A percentile compares a stretch with the other conserved stretches of the same genome.
Conservation (phyloP, 2,329 filamentous ascomycete species). For the Colletotrichum siamense region DNA sequence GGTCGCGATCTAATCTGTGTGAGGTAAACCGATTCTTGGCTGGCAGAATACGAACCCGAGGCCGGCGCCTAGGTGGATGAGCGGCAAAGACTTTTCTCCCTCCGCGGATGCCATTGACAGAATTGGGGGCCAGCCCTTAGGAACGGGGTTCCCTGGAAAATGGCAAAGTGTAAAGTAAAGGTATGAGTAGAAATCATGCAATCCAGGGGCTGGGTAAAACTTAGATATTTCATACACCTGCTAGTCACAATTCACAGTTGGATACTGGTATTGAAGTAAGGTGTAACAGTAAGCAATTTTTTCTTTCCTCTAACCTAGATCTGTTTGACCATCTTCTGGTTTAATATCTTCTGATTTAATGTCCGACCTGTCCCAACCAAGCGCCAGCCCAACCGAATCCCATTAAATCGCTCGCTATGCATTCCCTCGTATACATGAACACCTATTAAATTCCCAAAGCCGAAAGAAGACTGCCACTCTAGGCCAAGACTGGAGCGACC, state of each 20-base stretch:
- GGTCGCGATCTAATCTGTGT: background rate
- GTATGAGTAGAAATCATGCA: background rate
- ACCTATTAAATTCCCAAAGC: background rate
- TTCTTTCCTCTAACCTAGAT: background rate
- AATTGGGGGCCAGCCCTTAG: background rate
- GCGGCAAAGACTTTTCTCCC: background rate
- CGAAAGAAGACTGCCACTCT: background rate
- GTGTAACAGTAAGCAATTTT: background rate
- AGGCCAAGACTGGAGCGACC: slow-evolving; percentile 7
- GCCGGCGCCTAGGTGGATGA: background rate
- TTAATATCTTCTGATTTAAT: background rate
- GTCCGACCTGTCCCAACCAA: background rate
- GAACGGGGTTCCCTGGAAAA: background rate
- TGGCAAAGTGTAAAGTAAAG: background rate
- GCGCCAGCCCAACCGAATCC: background rate
- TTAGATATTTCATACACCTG: background rate
- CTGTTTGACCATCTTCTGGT: background rate
- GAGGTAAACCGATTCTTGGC: background rate
- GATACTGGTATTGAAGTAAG: background rate
- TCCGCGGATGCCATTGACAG: background rate
- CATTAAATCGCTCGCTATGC: slow-evolving; percentile 14
- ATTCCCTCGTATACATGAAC: background rate
- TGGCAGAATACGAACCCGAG: background rate
- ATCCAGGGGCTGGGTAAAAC: background rate
- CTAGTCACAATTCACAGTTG: background rate